phyloP scores from a whole-genome alignment of 176 grass and related monocot genomes.

The Oryza coarctata region DNA sequence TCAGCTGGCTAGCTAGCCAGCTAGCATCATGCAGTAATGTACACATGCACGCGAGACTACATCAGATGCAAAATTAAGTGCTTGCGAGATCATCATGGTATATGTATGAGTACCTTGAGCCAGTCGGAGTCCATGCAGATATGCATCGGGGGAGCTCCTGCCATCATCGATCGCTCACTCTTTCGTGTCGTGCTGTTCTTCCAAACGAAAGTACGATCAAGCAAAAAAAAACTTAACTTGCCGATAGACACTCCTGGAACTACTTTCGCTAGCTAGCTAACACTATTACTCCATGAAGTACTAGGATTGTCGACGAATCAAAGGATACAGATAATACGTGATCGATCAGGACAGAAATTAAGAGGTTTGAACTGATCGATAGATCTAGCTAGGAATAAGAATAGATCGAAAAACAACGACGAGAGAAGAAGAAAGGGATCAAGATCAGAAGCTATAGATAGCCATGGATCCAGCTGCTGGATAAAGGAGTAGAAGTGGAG shows the following conservation, averaged over 20 bases:
- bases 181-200: not conserved
- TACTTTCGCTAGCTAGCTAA: not conserved
- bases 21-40: not conserved
- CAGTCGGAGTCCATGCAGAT: constrained; percentile 88
- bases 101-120: constrained; percentile 61
- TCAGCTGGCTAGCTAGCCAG: not conserved
- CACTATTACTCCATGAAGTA: not conserved
- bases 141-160: constrained; percentile 66
- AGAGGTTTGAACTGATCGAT: not conserved
- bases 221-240: not conserved
- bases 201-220: not conserved
- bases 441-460: not conserved
- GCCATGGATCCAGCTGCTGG: not conserved
- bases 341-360: not conserved
- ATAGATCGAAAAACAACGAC: not conserved
- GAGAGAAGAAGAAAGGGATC: not conserved
- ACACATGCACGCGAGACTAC: not conserved
- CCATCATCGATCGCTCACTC: constrained; percentile 42
- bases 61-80: not conserved
- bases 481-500: not conserved
- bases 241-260: not conserved
- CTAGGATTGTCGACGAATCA: not conserved
- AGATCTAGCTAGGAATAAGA: not conserved
- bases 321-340: not conserved
- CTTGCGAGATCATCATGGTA: not conserved